Evolutionary conservation across 257 asterid genomes (phyloP), one percentile per base, ranked within the genome.

Genomic region (Handroanthus guayacan): DNA sequence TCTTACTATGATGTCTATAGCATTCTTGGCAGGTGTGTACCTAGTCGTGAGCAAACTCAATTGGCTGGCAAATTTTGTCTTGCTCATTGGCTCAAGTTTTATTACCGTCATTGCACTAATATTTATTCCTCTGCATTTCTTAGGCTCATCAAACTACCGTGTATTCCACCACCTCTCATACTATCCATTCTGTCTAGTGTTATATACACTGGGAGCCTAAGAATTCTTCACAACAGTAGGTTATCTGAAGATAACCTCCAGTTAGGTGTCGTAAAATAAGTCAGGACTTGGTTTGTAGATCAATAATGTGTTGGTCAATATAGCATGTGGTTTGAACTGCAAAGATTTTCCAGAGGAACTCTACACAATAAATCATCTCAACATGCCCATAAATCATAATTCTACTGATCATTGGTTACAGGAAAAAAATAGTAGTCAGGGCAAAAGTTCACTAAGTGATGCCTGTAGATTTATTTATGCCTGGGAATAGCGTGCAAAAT

Each of bases 1-100:
- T 36, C 87, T 88, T 12, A 67, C 79, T 20, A 66, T 81, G 86
- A 80, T 86, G 90, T 78, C 87, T 14, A 43, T 84, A 51, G 84
- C 92, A 62, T 88, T 86, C 82, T 80, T 75, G 48, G 87, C 87
- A 2, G 86, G 84, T 48, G 75, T 86, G 5, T 86, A 76, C 76
- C 69, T 84, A 37, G 89, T 75, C 17, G 87, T 86, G 16, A 76
- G 85, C 89, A 78, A 71, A 77, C 92, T 88, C 41, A n/a, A 38
- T 45, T 88, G 89, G 90, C 90, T 88, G 63, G 86, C 85, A 48
- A 74, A 75, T 9, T 57, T 64, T n/a, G 78, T 84, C 74, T 13
- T 84, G 68, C 50, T 82, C 67, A 44, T 82, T 36, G 89, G 90
- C 77, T 72, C 81, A 58, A 58, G 36, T 71, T 85, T 67, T 65